phyloP scores from a whole-genome alignment of 2,329 filamentous ascomycete genomes.

The Trichoderma koningii region DNA sequence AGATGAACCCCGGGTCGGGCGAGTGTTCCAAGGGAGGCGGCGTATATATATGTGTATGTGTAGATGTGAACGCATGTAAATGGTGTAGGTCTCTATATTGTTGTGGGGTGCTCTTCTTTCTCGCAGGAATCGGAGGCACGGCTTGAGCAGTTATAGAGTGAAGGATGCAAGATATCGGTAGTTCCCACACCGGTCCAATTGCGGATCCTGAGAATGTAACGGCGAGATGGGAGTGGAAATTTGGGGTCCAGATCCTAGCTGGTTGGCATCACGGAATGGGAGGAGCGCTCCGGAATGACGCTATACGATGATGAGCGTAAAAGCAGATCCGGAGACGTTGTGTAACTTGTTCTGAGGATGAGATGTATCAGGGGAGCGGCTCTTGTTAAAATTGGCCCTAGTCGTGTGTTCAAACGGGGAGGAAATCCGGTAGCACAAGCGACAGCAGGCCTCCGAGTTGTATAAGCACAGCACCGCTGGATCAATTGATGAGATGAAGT shows the following conservation, averaged over 20 bases:
- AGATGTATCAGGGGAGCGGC: background rate
- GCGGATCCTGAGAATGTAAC: background rate
- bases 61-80: background rate
- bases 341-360: constrained; percentile 3
- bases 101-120: background rate
- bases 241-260: constrained; percentile 1
- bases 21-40: background rate
- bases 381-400: background rate
- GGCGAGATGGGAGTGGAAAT: background rate
- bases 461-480: background rate
- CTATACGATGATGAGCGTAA: background rate
- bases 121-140: background rate
- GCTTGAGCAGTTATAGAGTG: background rate
- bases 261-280: background rate
- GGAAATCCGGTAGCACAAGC: constrained; percentile 4
- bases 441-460: background rate
- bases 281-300: constrained; percentile 1
- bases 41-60: background rate
- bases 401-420: background rate
- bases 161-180: background rate
- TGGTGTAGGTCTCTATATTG: background rate
- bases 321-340: constrained; percentile 5
- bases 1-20: background rate
- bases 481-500: background rate
- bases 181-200: background rate